Conservation (phyloP, 768 basidiomycete genomes). For the Lactarius psammicola region DNA sequence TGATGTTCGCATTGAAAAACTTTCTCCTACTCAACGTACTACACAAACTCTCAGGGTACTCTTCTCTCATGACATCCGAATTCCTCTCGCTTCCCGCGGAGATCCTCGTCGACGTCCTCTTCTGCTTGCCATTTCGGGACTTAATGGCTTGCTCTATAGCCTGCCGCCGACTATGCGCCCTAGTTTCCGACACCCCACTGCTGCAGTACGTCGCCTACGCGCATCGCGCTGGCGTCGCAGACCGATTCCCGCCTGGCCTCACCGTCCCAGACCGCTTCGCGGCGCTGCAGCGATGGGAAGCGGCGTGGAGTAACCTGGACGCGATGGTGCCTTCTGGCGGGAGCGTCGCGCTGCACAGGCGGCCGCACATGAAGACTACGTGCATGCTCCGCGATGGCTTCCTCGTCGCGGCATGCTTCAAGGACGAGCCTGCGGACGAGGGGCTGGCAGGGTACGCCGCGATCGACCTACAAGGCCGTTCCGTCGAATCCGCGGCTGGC, state of each 20-base stretch:
- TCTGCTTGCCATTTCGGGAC: not conserved
- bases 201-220: conserved; percentile 2
- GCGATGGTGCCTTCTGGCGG: not conserved
- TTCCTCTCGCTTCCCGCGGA: conserved; percentile 4
- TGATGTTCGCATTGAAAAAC: not conserved
- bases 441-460: not conserved
- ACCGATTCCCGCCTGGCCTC: not conserved
- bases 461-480: not conserved
- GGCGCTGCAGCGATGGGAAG: not conserved
- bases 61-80: not conserved
- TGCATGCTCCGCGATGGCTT: conserved; percentile 5
- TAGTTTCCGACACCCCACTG: not conserved
- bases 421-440: not conserved
- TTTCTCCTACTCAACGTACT: not conserved
- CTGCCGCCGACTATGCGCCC: not conserved
- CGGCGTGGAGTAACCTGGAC: conserved; percentile 1
- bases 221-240: not conserved
- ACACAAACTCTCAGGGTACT: too few relatives aligned
- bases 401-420: not conserved
- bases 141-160: not conserved
- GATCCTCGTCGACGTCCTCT: conserved; percentile 2
- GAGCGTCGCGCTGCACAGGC: not conserved
- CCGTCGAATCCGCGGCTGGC: not conserved
- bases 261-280: not conserved
- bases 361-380: not conserved